Evolutionary conservation across 257 asterid genomes (phyloP).

Genomic region (Leptodermis oblonga): DNA sequence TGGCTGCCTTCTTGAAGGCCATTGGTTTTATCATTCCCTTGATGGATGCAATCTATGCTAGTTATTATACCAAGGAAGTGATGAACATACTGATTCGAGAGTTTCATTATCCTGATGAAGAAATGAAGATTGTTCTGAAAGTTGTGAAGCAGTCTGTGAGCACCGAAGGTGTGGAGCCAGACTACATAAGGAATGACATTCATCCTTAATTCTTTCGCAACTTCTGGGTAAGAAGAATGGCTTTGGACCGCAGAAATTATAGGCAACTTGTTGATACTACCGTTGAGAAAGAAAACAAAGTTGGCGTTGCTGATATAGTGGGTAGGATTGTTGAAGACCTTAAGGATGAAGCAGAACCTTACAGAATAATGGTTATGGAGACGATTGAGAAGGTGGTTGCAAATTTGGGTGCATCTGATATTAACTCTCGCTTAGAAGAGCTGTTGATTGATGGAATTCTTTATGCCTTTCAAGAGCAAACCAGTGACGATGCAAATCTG

Average conservation of each 20-base stretch:
- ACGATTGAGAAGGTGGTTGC: constrained; percentile 88
- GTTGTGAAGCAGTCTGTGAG: constrained; percentile 94
- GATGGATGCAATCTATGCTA: constrained; percentile 90
- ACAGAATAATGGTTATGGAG: constrained; percentile 93
- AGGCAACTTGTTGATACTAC: constrained; percentile 88
- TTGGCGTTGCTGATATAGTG: constrained; percentile 83
- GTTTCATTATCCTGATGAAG: constrained; percentile 91
- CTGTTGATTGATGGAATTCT: constrained; percentile 78
- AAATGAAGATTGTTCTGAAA: constrained; percentile 89
- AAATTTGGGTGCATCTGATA: constrained; percentile 82
- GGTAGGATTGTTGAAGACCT: constrained; percentile 83
- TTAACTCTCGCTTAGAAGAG: constrained; percentile 79
- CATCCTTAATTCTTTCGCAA: constrained; percentile 87
- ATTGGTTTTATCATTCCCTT: constrained; percentile 89
- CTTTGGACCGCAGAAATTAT: constrained; percentile 80
- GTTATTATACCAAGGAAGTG: constrained; percentile 88
- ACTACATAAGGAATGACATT: constrained; percentile 70
- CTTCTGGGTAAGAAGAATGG: constrained; percentile 93
- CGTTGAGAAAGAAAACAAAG: constrained; percentile 83
- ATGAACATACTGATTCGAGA: constrained; percentile 83
- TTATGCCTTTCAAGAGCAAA: constrained; percentile 89
- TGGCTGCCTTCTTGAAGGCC: constrained; percentile 89
- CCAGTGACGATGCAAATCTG: constrained; percentile 87
- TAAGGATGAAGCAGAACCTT: constrained; percentile 89
- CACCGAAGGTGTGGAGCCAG: constrained; percentile 89